Conservation (phyloP, 2,329 filamentous ascomycete species). For the Fusarium napiforme region DNA sequence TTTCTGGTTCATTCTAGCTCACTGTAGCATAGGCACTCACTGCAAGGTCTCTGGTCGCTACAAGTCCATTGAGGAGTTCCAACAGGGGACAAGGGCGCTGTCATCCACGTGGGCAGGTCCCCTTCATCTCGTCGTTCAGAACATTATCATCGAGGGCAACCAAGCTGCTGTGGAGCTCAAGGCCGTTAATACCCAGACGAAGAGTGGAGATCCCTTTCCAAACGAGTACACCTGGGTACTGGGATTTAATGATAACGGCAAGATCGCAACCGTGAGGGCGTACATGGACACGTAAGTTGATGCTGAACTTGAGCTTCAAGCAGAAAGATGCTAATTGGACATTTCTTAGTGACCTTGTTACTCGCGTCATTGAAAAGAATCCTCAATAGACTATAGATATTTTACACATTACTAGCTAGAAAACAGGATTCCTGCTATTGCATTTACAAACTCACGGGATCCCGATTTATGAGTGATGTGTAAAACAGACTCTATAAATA, state of each 20-base stretch:
- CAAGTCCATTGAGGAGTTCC: neutral
- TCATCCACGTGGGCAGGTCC: neutral
- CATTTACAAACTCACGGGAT: too few relatives aligned
- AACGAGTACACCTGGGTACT: neutral
- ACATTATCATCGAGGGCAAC: neutral
- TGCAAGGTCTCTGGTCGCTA: neutral
- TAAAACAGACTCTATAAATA: too few relatives aligned
- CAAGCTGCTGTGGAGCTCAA: neutral
- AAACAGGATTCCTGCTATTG: neutral
- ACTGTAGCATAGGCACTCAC: neutral
- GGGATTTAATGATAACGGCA: neutral
- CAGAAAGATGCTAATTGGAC: neutral
- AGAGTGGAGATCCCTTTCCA: neutral
- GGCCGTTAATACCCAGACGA: neutral
- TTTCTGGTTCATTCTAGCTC: neutral
- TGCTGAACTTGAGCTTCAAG: neutral
- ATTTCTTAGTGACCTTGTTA: neutral
- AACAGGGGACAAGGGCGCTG: neutral
- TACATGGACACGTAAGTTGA: slow-evolving; percentile 1
- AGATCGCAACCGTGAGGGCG: neutral
- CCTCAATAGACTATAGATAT: neutral
- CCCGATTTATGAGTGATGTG: too few relatives aligned
- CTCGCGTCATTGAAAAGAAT: neutral
- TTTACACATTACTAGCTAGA: neutral
- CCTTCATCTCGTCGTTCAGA: neutral